Evolutionary conservation across 208 protist genomes (phyloP).

Genomic region (Naegleria lovaniensis): DNA sequence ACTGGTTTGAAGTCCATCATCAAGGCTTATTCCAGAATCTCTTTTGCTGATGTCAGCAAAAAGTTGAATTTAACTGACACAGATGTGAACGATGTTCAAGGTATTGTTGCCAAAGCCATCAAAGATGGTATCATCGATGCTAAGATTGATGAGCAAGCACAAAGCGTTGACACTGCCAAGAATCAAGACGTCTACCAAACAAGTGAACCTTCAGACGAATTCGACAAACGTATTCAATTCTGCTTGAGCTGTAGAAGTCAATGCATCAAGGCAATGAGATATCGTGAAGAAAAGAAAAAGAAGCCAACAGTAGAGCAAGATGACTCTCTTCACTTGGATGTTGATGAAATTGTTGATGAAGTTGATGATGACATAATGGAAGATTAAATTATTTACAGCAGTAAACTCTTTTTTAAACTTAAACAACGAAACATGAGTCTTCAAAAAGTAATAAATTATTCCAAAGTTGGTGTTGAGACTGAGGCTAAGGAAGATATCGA

Average conservation of each 20-base stretch:
- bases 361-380: background rate
- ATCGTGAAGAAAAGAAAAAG: constrained; percentile 19
- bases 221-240: constrained; percentile 88
- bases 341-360: background rate
- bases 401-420: too few relatives aligned
- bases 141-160: constrained; percentile 82
- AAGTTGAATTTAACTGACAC: constrained; percentile 90
- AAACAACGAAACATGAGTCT: too few relatives aligned
- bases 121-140: constrained; percentile 93
- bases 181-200: constrained; percentile 89
- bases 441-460: too few relatives aligned
- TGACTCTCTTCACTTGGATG: background rate
- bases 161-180: constrained; percentile 83
- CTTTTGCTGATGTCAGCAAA: constrained; percentile 82
- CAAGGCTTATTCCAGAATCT: constrained; percentile 92
- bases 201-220: constrained; percentile 80
- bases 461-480: too few relatives aligned
- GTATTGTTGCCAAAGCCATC: constrained; percentile 95
- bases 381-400: background rate
- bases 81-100: constrained; percentile 79
- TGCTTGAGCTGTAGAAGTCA: constrained; percentile 91
- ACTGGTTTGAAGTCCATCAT: constrained; percentile 92
- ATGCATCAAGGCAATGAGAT: constrained; percentile 66
- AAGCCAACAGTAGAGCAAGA: background rate
- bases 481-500: too few relatives aligned